Base-by-base conservation (phyloP, 208 protist genomes). In the Trypanosoma caninum region DNA sequence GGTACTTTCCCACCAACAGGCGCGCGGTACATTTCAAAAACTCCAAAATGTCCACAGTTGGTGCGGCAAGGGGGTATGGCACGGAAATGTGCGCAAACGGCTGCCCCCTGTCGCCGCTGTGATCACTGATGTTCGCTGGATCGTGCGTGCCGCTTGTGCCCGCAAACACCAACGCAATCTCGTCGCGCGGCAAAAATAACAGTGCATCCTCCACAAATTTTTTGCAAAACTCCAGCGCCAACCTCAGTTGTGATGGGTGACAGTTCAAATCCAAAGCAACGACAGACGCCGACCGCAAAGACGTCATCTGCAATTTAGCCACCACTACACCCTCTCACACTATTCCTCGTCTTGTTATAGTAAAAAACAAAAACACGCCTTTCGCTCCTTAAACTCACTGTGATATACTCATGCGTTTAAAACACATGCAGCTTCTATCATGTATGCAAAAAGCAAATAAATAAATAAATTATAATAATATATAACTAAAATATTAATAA, bases 81-180 rank as follows among this genome's bases (percentile, higher is more conserved):
- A 84, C 63, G 41, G 72, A 60, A 37, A 83, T 75, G 72, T 78
- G 62, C n/a, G 8, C 13, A 52, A 71, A 72, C 34, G 64, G 67
- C 7, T 6, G 10, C 7, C 63, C 54, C 11, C 52, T 47, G 23
- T 4, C 30, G 9, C n/a, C 18, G n/a, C 18, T 22, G 42, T 22
- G 3, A 40, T 27, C 59, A 30, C 40, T 30, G 16, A 46, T n/a
- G 47, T 71, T 30, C 0, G 90, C 72, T 1, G 65, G 53, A 53
- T 82, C 89, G 20, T 62, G 58, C 7, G 79, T 58, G 7, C 60
- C 44, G 10, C 34, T 13, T 0, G 80, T 89, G 0, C 89, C 87
- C 1, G 74, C 38, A 6, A 96, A 42, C 20, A 94, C 71, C 5
- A 96, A 65, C 2, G 72, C 84, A 6, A 96, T 53, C 52, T 93